phyloP scores from a whole-genome alignment of 108 stramenopile species.

The Discostella stelligeroides region DNA sequence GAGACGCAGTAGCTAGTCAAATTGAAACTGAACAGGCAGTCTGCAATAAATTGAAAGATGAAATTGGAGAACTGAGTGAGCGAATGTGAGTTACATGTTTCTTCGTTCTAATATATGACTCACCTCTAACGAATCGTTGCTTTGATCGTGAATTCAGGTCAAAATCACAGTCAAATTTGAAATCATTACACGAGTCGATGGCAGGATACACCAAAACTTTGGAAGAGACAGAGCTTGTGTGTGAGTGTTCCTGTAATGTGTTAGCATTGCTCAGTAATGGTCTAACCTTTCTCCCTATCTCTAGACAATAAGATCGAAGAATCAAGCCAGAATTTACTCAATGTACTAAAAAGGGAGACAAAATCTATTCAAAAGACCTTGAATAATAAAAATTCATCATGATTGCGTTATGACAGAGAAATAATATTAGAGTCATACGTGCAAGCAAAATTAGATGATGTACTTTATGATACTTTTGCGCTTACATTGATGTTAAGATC shows the following conservation, averaged over 20 bases:
- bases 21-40: conserved; percentile 14
- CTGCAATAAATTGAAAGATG: conserved; percentile 12
- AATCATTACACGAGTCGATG: conserved; percentile 11
- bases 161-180: conserved; percentile 11
- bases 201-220: conserved; percentile 23
- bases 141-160: conserved; percentile 3
- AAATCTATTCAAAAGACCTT: conserved; percentile 27
- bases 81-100: conserved; percentile 9
- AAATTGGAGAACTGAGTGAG: conserved; percentile 8
- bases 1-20: conserved; percentile 2
- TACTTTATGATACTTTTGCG: too few species aligned
- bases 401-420: background rate
- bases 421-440: background rate
- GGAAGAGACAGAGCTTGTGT: conserved; percentile 24
- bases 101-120: background rate
- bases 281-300: background rate
- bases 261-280: background rate
- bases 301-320: conserved; percentile 85
- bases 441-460: too few species aligned
- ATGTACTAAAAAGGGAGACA: conserved; percentile 82
- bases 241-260: background rate
- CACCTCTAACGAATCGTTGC: background rate
- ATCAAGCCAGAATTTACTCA: conserved; percentile 77
- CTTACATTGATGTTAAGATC: too few species aligned
- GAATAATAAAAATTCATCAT: background rate